Conservation (phyloP, 2,329 filamentous ascomycete species). For the Capronia americana region DNA sequence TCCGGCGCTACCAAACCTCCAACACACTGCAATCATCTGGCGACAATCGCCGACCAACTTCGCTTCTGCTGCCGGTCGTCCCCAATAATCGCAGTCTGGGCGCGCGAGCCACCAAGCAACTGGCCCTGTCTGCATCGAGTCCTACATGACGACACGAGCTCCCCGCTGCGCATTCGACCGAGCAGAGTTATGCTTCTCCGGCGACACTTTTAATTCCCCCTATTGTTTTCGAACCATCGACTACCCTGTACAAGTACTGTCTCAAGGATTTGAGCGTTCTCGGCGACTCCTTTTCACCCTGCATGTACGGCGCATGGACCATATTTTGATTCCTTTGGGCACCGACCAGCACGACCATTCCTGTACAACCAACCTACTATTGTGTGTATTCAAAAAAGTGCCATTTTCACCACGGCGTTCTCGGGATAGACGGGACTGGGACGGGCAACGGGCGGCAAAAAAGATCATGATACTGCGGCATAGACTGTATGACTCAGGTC, state of each 20-base stretch:
- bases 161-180: constrained; percentile 12
- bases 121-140: constrained; percentile 5
- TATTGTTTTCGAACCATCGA: constrained; percentile 39
- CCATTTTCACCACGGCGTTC: constrained; percentile 34
- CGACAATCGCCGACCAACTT: constrained; percentile 14
- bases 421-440: constrained; percentile 33
- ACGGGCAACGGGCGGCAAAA: constrained; percentile 15
- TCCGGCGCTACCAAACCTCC: background rate
- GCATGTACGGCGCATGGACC: constrained; percentile 36
- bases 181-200: constrained; percentile 19
- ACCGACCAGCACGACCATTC: constrained; percentile 35
- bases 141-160: background rate
- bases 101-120: constrained; percentile 3
- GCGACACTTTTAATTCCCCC: constrained; percentile 34
- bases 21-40: constrained; percentile 1
- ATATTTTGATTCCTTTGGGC: constrained; percentile 21
- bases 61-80: constrained; percentile 25
- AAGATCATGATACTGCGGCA: constrained; percentile 27
- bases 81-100: constrained; percentile 4
- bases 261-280: constrained; percentile 37
- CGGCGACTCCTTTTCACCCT: constrained; percentile 34
- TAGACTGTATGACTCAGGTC: constrained; percentile 41
- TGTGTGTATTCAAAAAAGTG: constrained; percentile 35
- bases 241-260: constrained; percentile 42
- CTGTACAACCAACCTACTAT: constrained; percentile 38